Conservation (phyloP, 164 flowering plant species). For the Warburgia ugandensis region DNA sequence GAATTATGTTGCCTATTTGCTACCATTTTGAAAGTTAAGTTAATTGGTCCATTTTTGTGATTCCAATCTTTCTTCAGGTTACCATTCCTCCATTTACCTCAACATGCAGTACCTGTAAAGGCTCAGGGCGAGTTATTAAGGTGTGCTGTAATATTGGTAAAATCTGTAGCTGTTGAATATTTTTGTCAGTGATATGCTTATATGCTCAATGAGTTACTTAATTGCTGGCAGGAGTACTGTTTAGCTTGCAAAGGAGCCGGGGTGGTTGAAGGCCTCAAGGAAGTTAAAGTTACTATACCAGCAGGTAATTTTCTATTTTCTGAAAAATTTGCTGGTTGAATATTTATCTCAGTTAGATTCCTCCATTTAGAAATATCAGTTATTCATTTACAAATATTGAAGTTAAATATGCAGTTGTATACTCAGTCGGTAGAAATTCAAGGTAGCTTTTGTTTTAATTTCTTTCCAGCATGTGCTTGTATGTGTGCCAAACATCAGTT, state of each 20-base stretch:
- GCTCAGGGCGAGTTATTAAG: constrained; percentile 61
- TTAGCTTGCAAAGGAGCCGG: constrained; percentile 61
- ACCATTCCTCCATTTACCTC: constrained; percentile 86
- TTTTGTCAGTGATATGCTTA: not conserved
- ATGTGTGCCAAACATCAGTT: no score
- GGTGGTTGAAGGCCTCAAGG: constrained; percentile 60
- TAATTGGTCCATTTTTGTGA: not conserved
- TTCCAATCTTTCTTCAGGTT: constrained; percentile 38
- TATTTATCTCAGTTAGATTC: not conserved
- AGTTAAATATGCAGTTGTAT: no score
- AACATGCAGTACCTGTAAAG: constrained; percentile 74
- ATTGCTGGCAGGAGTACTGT: constrained; percentile 52
- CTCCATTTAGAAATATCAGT: no score
- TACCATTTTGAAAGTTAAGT: not conserved
- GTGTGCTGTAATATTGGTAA: constrained; percentile 19
- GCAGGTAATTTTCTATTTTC: constrained; percentile 49
- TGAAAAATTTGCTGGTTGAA: constrained; percentile 2
- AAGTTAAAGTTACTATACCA: constrained; percentile 65
- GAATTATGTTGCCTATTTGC: not conserved
- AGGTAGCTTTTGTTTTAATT: not conserved
- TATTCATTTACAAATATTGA: no score
- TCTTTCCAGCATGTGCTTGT: not conserved
- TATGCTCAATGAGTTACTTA: constrained; percentile 9
- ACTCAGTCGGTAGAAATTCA: no score
- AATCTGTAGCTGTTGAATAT: constrained; percentile 1